Base-by-base conservation (phyloP, 2,329 filamentous ascomycete species). In the Neurospora sp. region DNA sequence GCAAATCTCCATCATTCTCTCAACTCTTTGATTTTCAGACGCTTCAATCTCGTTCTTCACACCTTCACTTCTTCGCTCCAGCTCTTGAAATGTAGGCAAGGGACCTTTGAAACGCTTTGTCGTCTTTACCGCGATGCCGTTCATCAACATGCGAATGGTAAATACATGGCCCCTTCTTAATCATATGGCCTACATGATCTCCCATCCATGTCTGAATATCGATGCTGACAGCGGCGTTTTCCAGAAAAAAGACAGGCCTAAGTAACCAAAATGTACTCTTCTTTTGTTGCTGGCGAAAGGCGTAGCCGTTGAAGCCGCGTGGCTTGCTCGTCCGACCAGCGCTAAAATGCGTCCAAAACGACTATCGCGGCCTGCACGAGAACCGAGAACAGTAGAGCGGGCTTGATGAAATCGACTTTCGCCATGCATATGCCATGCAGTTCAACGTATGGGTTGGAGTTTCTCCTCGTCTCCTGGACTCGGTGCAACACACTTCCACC, bases 401-500 rank as follows among this genome's bases (percentile, higher is more conserved):
- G 19, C 11, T 52, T 28, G 43, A 52, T 52, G 19, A 8, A 28
- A 15, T 52, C 11, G 46, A 52, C 10, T 52, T 28, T 15, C 19
- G 46, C 46, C 10, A 15, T 52, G 19, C 5, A 15, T 23, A 28
- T 52, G 10, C 19, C 46, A 52, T n/a, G 15, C 11, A 62, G 52
- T 36, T 74, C 69, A 74, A 19, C 68, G 68, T 66, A 70, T 52
- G 11, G 70, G 68, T 13, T 66, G 70, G 15, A 39, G 67, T 66
- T 74, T 76, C 43, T 74, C 73, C 52, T 71, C 73, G 39, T 72
- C 72, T 38, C 43, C 52, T 13, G 67, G 46, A 40, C 15, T 13
- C 1, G 39, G 42, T 42, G 58, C 36, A 43, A 4, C 28, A 23
- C 68, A 40, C 66, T 66, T 72, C 67, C 67, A 52, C 52, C 67